Percentiles rank a stretch among this genome's conserved stretches.
phyloP scores from a whole-genome alignment of 129 eudicot species.

The Sambucus nigra region DNA sequence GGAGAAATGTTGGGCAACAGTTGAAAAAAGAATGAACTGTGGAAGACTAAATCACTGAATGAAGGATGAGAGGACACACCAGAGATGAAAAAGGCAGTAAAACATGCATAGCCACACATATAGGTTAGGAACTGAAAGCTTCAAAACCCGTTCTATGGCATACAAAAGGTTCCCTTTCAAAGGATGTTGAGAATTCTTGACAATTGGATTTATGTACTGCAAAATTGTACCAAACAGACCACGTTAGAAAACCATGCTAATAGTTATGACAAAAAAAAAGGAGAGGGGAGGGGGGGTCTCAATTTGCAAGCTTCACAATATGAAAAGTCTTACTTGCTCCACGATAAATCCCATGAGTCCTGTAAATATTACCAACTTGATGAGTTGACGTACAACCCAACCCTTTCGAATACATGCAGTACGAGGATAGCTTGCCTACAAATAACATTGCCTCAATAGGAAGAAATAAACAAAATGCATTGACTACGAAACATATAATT shows the following conservation, averaged over 20 bases:
- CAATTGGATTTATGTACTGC: slow-evolving; percentile 95
- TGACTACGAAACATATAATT: neutral
- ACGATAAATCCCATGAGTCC: slow-evolving; percentile 91
- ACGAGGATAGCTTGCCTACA: slow-evolving; percentile 89
- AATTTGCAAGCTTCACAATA: neutral
- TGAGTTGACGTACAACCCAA: slow-evolving; percentile 83
- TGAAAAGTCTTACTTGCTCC: slow-evolving; percentile 55
- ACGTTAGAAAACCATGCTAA: slow-evolving; percentile 7
- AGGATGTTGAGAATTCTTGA: slow-evolving; percentile 88
- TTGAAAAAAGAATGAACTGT: neutral
- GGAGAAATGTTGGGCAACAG: neutral
- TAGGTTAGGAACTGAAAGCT: slow-evolving; percentile 94
- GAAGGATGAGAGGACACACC: slow-evolving; percentile 41
- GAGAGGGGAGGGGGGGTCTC: neutral
- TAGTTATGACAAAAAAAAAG: neutral
- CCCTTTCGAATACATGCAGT: slow-evolving; percentile 71
- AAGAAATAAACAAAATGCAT: slow-evolving; percentile 3
- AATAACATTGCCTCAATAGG: slow-evolving; percentile 14
- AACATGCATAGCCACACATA: slow-evolving; percentile 98
- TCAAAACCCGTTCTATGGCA: slow-evolving; percentile 91
- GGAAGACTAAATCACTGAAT: neutral
- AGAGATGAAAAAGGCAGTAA: slow-evolving; percentile 86
- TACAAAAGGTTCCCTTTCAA: slow-evolving; percentile 76
- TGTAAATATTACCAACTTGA: slow-evolving; percentile 84
- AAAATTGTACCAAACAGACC: slow-evolving; percentile 8